A percentile compares a stretch with the other conserved stretches of the same genome.
Evolutionary conservation across 257 asterid species (phyloP).

Genomic region (Coffea eugenioides): DNA sequence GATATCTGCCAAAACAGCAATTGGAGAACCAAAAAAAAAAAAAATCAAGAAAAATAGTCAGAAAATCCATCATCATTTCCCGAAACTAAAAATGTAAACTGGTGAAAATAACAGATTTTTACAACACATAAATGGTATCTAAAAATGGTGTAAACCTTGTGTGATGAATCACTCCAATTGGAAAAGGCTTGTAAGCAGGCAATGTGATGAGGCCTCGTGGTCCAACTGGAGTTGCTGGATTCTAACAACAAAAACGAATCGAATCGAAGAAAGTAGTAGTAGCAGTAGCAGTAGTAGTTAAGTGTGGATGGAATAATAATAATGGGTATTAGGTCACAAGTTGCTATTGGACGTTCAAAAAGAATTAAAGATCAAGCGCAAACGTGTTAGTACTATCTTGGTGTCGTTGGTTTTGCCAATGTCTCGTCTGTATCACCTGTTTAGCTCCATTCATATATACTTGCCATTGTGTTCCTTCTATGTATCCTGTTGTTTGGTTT

Average conservation of each 20-base stretch:
- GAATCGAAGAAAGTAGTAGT: neutral
- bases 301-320: too few species aligned
- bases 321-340: too few species aligned
- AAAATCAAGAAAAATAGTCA: neutral
- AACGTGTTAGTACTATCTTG: too few species aligned
- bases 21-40: slow-evolving; percentile 5
- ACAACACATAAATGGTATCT: neutral
- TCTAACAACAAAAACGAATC: slow-evolving; percentile 18
- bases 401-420: too few species aligned
- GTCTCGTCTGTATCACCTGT: too few species aligned
- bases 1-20: slow-evolving; percentile 42
- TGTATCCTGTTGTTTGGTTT: too few species aligned
- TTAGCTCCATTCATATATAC: too few species aligned
- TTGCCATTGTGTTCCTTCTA: too few species aligned
- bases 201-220: slow-evolving; percentile 73
- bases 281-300: neutral
- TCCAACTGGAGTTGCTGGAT: slow-evolving; percentile 41
- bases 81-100: too few species aligned
- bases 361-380: too few species aligned
- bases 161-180: slow-evolving; percentile 67
- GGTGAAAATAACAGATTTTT: neutral
- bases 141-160: slow-evolving; percentile 35
- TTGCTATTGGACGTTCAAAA: too few species aligned
- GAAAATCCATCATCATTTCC: neutral
- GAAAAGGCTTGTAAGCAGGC: slow-evolving; percentile 60